A percentile compares a stretch with the other conserved stretches of the same genome.
These are phyloP conservation scores for Pholiota conissans DNA, from an alignment of 768 basidiomycete species.

Conservation along the genomic window DNA sequence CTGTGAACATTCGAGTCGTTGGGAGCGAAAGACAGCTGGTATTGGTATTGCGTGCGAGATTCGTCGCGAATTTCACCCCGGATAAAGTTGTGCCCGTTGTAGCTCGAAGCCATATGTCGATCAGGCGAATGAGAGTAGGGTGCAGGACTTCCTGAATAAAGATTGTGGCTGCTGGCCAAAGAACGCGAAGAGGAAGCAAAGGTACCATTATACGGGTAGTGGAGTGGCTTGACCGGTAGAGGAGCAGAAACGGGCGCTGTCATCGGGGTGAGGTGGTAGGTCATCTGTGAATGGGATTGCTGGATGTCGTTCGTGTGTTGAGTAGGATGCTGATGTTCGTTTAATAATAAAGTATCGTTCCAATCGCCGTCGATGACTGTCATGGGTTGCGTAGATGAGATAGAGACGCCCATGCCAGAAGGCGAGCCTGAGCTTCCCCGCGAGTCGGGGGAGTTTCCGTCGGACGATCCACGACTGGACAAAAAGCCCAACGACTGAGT, in stretches of 20 bases:
- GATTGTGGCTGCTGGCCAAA: slow-evolving; percentile 31
- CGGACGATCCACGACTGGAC: slow-evolving; percentile 44
- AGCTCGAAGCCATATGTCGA: slow-evolving; percentile 46
- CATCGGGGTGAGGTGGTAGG: slow-evolving; percentile 12
- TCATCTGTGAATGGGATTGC: slow-evolving; percentile 21
- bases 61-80: slow-evolving; percentile 49
- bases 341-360: slow-evolving; percentile 57
- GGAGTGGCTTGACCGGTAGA: slow-evolving; percentile 45
- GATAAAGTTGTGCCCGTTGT: slow-evolving; percentile 46
- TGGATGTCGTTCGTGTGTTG: slow-evolving; percentile 4
- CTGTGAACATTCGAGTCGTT: slow-evolving; percentile 34
- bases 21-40: slow-evolving; percentile 48
- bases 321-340: slow-evolving; percentile 26
- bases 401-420: slow-evolving; percentile 48
- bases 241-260: slow-evolving; percentile 43
- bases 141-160: slow-evolving; percentile 39
- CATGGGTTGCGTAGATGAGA: slow-evolving; percentile 37
- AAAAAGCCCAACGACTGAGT: slow-evolving; percentile 27
- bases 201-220: slow-evolving; percentile 43
- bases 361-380: slow-evolving; percentile 54
- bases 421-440: slow-evolving; percentile 67
- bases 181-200: slow-evolving; percentile 45
- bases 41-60: slow-evolving; percentile 47
- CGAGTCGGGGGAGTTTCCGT: slow-evolving; percentile 45
- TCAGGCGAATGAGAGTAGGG: slow-evolving; percentile 52